These are phyloP conservation scores for Alternaria alternata DNA, from an alignment of 2,329 filamentous ascomycete species.

Conservation along the genomic window DNA sequence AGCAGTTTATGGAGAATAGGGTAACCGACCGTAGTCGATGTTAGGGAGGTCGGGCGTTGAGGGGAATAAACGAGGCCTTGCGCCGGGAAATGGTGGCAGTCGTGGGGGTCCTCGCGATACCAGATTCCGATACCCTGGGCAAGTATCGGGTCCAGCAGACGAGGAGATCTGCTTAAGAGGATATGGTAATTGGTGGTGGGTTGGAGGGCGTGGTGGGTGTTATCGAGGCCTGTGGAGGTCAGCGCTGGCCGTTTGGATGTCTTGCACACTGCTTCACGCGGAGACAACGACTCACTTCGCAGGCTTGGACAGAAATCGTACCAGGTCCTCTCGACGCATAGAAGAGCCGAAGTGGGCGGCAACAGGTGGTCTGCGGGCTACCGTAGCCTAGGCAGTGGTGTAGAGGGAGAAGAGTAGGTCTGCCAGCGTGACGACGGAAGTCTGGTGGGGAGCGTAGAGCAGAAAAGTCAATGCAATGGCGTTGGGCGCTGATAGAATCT, in stretches of 20 bases:
- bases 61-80: slow-evolving; percentile 82
- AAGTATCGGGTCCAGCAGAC: slow-evolving; percentile 88
- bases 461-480: slow-evolving; percentile 29
- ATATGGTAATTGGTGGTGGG: slow-evolving; percentile 33
- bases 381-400: slow-evolving; percentile 47
- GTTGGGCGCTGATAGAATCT: slow-evolving; percentile 22
- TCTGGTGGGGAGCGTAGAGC: slow-evolving; percentile 13
- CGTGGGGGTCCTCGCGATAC: slow-evolving; percentile 67
- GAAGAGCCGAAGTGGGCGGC: slow-evolving; percentile 54
- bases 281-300: slow-evolving; percentile 74
- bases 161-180: slow-evolving; percentile 67
- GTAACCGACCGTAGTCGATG: slow-evolving; percentile 73
- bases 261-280: slow-evolving; percentile 1
- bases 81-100: slow-evolving; percentile 87
- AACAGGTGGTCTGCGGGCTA: slow-evolving; percentile 46
- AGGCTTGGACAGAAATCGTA: slow-evolving; percentile 93
- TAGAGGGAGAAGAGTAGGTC: slow-evolving; percentile 23
- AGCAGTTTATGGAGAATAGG: slow-evolving; percentile 61
- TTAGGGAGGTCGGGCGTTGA: slow-evolving; percentile 92
- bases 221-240: slow-evolving; percentile 67
- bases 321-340: slow-evolving; percentile 91
- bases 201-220: slow-evolving; percentile 60
- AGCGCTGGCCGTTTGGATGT: slow-evolving; percentile 16
- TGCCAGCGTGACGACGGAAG: slow-evolving; percentile 47
- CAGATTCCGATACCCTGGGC: slow-evolving; percentile 82